These are phyloP conservation scores for Cyclostephanos invisitatus DNA, from an alignment of 108 stramenopile genomes.

Conservation along the genomic window DNA sequence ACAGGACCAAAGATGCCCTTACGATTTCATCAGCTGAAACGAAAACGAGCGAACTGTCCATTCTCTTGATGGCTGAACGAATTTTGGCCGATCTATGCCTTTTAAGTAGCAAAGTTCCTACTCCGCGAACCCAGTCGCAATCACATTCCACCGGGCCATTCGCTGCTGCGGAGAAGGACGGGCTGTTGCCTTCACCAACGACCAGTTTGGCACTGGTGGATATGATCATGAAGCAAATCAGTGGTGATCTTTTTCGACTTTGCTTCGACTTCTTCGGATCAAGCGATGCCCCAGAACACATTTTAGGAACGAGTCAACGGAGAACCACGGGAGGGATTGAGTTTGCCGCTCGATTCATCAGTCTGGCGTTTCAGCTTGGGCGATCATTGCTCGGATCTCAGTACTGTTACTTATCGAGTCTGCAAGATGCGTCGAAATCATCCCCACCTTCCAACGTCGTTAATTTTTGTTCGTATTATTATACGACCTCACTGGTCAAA, in stretches of 20 bases:
- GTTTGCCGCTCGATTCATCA: conserved; percentile 30
- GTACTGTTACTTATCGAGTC: conserved; percentile 7
- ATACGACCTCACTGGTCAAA: conserved; percentile 28
- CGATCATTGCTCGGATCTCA: conserved; percentile 31
- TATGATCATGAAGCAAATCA: conserved; percentile 45
- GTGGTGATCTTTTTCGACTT: conserved; percentile 34
- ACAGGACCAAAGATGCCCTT: conserved; percentile 43
- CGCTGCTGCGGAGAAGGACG: conserved; percentile 23
- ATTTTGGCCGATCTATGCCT: conserved; percentile 43
- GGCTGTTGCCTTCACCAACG: conserved; percentile 35
- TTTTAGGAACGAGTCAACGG: not conserved
- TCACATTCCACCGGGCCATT: conserved; percentile 34
- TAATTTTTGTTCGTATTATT: conserved; percentile 42
- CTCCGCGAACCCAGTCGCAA: conserved; percentile 3
- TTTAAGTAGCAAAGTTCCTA: conserved; percentile 21
- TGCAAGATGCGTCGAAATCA: conserved; percentile 4
- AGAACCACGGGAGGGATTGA: conserved; percentile 8
- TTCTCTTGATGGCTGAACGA: conserved; percentile 28
- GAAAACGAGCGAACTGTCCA: conserved; percentile 6
- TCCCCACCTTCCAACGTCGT: conserved; percentile 9
- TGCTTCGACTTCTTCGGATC: conserved; percentile 19
- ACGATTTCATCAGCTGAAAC: conserved; percentile 1
- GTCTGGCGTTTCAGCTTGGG: conserved; percentile 34
- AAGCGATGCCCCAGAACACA: not conserved
- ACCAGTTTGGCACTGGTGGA: conserved; percentile 42